These are phyloP conservation scores for Dendrocalamus sinicus DNA, from an alignment of 176 grass and related monocot species.

Conservation along the genomic window DNA sequence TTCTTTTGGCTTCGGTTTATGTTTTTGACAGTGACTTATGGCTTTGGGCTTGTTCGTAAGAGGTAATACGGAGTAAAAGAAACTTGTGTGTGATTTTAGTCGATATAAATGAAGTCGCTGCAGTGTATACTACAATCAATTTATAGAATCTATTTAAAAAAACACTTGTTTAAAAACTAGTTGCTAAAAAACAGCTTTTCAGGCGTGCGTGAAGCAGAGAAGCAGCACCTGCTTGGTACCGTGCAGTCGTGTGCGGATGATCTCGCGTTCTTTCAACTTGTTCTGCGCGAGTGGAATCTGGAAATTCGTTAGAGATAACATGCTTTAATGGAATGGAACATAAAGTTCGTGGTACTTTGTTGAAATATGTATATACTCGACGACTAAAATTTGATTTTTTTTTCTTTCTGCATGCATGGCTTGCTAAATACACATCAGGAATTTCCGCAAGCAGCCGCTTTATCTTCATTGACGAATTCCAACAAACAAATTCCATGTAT, in stretches of 20 bases:
- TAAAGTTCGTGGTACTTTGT: constrained; percentile 26
- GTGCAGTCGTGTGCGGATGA: not conserved
- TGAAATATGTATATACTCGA: not conserved
- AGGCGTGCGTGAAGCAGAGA: not conserved
- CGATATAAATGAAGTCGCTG: too few relatives aligned
- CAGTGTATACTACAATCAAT: too few relatives aligned
- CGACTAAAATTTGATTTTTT: not conserved
- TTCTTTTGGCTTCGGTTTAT: too few relatives aligned
- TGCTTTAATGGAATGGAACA: not conserved
- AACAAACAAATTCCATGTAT: not conserved
- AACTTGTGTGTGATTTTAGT: too few relatives aligned
- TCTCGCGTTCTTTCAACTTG: not conserved
- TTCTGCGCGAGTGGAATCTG: constrained; percentile 5
- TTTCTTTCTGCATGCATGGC: not conserved
- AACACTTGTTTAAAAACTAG: too few relatives aligned
- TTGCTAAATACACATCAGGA: not conserved
- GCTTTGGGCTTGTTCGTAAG: too few relatives aligned
- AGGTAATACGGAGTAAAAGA: too few relatives aligned
- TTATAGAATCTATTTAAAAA: too few relatives aligned
- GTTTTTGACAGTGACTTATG: too few relatives aligned
- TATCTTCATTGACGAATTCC: not conserved
- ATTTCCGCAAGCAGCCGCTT: not conserved
- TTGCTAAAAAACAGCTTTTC: too few relatives aligned
- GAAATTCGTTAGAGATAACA: not conserved
- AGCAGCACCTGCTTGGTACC: not conserved